phyloP scores from a whole-genome alignment of 805 yeast genomes.

The Pichia cabralensis region DNA sequence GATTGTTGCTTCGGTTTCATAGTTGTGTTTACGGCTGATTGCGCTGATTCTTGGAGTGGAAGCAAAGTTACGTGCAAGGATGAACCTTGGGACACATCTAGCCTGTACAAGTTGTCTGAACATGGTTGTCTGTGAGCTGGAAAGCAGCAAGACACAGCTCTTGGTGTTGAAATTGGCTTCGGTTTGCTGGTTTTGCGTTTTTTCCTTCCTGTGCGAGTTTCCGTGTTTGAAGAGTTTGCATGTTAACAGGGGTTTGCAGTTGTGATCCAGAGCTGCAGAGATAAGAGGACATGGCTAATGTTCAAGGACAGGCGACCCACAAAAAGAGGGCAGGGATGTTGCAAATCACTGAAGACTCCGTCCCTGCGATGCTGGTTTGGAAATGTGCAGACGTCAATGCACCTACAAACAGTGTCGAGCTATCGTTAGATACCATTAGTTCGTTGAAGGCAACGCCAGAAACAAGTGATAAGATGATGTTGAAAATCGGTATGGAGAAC shows the following conservation, averaged over 20 bases:
- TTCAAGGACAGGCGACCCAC: constrained; percentile 8
- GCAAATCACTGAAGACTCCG: constrained; percentile 42
- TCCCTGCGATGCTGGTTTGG: constrained; percentile 51
- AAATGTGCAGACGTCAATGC: constrained; percentile 41
- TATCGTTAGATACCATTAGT: constrained; percentile 33
- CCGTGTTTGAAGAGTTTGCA: no score
- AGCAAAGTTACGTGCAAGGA: no score
- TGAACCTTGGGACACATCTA: no score
- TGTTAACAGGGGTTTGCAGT: no score
- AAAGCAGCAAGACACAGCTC: no score
- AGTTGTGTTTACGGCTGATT: constrained; percentile 11
- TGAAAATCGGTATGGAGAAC: constrained; percentile 36
- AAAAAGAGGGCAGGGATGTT: constrained; percentile 39
- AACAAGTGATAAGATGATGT: constrained; percentile 53
- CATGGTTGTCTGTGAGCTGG: no score
- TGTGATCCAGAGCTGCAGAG: no score
- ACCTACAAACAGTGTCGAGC: constrained; percentile 29
- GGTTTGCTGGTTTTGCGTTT: no score
- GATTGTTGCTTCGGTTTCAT: constrained; percentile 14
- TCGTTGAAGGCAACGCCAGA: constrained; percentile 64
- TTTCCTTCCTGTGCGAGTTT: no score
- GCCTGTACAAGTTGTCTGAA: no score
- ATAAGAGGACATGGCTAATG: constrained; percentile 4
- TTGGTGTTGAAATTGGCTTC: no score
- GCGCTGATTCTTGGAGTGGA: no score